phyloP scores from a whole-genome alignment of 495 filamentous ascomycete genomes.

The Beverwykella pulmonaria region DNA sequence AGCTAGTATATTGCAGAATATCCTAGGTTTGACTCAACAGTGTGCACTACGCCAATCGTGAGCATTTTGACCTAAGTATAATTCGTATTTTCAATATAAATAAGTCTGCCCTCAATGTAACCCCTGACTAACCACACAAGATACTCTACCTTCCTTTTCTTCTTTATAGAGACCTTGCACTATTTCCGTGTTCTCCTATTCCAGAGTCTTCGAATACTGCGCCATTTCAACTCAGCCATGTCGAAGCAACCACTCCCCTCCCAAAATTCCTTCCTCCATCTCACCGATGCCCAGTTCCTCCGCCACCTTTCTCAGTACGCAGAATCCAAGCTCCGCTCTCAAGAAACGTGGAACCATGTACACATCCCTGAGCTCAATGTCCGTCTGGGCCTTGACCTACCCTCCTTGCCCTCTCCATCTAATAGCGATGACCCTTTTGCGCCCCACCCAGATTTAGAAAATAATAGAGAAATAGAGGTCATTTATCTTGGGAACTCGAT shows the following conservation, averaged over 20 bases:
- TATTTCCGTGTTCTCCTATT: too few relatives aligned
- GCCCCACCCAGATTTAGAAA: neutral
- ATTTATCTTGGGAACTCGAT: slow-evolving; percentile 12
- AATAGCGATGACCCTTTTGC: neutral
- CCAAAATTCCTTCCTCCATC: too few relatives aligned
- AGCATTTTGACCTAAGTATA: too few relatives aligned
- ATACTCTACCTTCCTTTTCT: too few relatives aligned
- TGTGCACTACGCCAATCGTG: too few relatives aligned
- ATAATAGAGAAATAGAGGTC: neutral
- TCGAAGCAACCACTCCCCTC: too few relatives aligned
- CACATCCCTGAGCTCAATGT: slow-evolving; percentile 6
- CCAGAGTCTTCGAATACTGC: too few relatives aligned
- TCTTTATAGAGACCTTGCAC: too few relatives aligned
- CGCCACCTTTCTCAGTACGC: neutral
- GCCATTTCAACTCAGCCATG: too few relatives aligned
- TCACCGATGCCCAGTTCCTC: neutral
- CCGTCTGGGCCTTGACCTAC: neutral
- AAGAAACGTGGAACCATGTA: neutral
- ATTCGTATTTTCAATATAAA: neutral
- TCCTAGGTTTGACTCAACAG: neutral
- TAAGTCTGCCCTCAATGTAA: neutral
- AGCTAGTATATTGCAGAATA: neutral
- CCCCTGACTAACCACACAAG: too few relatives aligned
- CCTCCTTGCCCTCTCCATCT: neutral
- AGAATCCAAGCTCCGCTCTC: slow-evolving; percentile 1